Conservation (phyloP, 768 basidiomycete genomes). For the Tylopilus intermedius region DNA sequence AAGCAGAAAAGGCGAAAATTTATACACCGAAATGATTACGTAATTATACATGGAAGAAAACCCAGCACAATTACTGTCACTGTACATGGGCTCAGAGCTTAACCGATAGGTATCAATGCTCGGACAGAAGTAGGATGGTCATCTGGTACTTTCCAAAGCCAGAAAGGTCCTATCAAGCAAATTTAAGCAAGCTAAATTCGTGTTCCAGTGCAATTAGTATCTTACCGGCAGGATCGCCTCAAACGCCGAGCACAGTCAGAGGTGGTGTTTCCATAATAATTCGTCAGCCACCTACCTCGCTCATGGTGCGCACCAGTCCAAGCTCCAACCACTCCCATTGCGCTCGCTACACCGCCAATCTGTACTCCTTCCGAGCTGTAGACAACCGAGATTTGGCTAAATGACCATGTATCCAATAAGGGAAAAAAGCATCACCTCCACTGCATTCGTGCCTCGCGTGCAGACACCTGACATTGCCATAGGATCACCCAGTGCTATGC, state of each 20-base stretch:
- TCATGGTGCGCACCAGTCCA: conserved; percentile 66
- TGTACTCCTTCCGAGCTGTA: conserved; percentile 63
- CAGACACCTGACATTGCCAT: conserved; percentile 41
- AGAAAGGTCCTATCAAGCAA: conserved; percentile 53
- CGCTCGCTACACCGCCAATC: conserved; percentile 60
- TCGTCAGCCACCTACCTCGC: conserved; percentile 34
- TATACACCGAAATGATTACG: conserved; percentile 9
- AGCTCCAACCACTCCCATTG: conserved; percentile 59
- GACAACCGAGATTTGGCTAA: neutral
- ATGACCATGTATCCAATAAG: neutral
- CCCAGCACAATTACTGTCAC: too few species aligned
- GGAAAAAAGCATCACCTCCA: conserved; percentile 46
- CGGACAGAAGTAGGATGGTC: conserved; percentile 34
- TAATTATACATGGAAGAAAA: neutral
- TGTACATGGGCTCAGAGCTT: too few species aligned
- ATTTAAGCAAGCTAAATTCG: neutral
- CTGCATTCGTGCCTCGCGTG: conserved; percentile 48
- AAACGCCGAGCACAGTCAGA: neutral
- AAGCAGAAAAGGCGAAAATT: neutral
- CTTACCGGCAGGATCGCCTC: conserved; percentile 65
- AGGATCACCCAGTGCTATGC: conserved; percentile 7
- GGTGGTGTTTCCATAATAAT: neutral
- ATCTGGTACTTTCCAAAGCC: conserved; percentile 60
- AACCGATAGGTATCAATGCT: conserved; percentile 8
- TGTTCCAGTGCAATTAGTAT: neutral